A percentile compares a stretch with the other conserved stretches of the same genome.
Conservation (phyloP, 495 filamentous ascomycete species). For the Umbilicaria muhlenbergii region DNA sequence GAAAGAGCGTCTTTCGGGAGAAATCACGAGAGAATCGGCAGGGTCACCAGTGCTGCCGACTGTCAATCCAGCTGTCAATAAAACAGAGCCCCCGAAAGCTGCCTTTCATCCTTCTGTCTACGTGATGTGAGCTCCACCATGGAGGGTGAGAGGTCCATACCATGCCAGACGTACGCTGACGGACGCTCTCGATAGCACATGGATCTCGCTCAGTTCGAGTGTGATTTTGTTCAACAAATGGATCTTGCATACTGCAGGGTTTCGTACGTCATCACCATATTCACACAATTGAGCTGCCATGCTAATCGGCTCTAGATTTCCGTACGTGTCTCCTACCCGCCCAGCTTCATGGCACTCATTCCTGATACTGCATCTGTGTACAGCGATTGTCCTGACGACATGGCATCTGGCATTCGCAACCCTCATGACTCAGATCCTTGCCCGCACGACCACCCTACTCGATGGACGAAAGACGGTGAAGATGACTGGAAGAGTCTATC, state of each 20-base stretch:
- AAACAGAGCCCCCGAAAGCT: slow-evolving; percentile 43
- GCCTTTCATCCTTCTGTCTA: slow-evolving; percentile 75
- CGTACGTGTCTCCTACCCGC: slow-evolving; percentile 6
- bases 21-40: slow-evolving; percentile 29
- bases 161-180: slow-evolving; percentile 11
- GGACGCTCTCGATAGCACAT: slow-evolving; percentile 39
- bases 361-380: neutral
- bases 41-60: slow-evolving; percentile 57
- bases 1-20: slow-evolving; percentile 58
- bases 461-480: slow-evolving; percentile 51
- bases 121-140: slow-evolving; percentile 47
- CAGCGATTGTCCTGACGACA: slow-evolving; percentile 52
- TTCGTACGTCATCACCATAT: slow-evolving; percentile 45
- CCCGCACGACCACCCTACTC: slow-evolving; percentile 49
- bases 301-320: slow-evolving; percentile 10
- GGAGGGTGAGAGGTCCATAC: neutral
- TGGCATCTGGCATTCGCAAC: slow-evolving; percentile 69
- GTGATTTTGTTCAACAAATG: slow-evolving; percentile 99
- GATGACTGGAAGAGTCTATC: slow-evolving; percentile 53
- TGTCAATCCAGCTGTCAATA: slow-evolving; percentile 57
- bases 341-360: too few relatives aligned
- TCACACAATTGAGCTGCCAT: neutral
- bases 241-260: slow-evolving; percentile 69
- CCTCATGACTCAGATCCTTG: slow-evolving; percentile 54
- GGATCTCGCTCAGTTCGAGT: slow-evolving; percentile 82